Base-by-base conservation (phyloP, 805 yeast genomes). In the Wickerhamomyces canadensis region DNA sequence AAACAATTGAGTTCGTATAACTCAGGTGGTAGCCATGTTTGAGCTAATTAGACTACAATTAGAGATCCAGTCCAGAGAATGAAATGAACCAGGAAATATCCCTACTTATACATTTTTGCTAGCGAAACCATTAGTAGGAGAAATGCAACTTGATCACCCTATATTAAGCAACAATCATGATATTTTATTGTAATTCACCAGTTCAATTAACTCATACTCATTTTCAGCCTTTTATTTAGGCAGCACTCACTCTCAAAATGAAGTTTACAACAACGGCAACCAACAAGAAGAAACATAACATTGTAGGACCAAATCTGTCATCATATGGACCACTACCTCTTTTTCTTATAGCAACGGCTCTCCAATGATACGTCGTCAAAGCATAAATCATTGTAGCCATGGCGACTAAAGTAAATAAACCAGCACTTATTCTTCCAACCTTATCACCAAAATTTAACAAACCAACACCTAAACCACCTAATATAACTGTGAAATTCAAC, bases 261-360 rank as follows among this genome's bases (percentile, higher is more conserved):
- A 93, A 93, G 70, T 93, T 93, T 48, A 93, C 85, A 31, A 93
- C 82, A 35, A 93, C 97, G 1, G 99, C 97, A 33, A 88, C 78
- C 47, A 93, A 70, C 54, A 93, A 72, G 68, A 93, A 93, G 69
- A 91, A 73, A 67, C 98, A 93, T 53, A 93, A 74, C 84, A 91
- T 81, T 13, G 99, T 94, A 33, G 99, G 98, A 31, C 99, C 99
- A 50, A 93, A 82, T 59, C 98, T 78, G 64, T 93, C 99, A 58
- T 93, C 99, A 60, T 93, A 93, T n/a, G 98, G 98, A 33, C 98
- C 98, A 12, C 95, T 79, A 29, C 98, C 98, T 64, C 98, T 81
- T 65, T 91, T 76, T 64, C 99, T 81, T 51, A 93, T 93, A 42
- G 98, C 98, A 58, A 89, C 87, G 2, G 98, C 98, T 70, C 99